A percentile compares a stretch with the other conserved stretches of the same genome.
Conservation (phyloP, 352 stramenopile species). For the Pythium folliculosum region DNA sequence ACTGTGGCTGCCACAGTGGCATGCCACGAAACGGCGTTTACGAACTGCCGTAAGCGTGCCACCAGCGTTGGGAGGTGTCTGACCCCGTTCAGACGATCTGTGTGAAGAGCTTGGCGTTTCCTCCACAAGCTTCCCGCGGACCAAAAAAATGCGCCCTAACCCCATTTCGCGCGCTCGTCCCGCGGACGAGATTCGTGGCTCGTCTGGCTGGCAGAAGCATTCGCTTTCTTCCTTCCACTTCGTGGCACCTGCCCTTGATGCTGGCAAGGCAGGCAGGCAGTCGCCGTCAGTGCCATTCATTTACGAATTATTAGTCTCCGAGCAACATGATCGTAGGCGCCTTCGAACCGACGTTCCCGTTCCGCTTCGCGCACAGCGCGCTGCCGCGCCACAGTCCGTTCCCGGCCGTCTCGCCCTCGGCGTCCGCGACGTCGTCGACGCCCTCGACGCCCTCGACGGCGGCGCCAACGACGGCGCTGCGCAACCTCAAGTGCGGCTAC, state of each 20-base stretch:
- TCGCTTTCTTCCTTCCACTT: not conserved
- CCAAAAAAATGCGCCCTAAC: not conserved
- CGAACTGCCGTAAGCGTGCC: not conserved
- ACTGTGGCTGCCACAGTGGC: no score
- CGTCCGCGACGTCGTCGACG: not conserved
- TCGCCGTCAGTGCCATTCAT: not conserved
- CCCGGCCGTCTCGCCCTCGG: no score
- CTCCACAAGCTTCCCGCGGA: not conserved
- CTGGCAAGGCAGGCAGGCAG: not conserved
- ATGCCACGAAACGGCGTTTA: not conserved
- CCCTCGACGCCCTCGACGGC: not conserved
- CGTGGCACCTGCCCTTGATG: not conserved
- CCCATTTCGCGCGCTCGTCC: not conserved
- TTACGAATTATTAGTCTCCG: not conserved
- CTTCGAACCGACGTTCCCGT: slow-evolving; percentile 3
- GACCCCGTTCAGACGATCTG: not conserved
- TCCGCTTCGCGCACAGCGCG: slow-evolving; percentile 2
- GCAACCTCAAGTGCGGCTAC: slow-evolving; percentile 24
- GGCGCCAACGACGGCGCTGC: not conserved
- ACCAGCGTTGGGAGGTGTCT: not conserved
- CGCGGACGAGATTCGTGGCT: not conserved
- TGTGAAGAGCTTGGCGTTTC: not conserved
- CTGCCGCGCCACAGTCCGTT: no score
- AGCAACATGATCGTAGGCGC: slow-evolving; percentile 1
- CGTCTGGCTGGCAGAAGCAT: not conserved